phyloP scores from a whole-genome alignment of 208 protist genomes.

The Crithidia bombi region DNA sequence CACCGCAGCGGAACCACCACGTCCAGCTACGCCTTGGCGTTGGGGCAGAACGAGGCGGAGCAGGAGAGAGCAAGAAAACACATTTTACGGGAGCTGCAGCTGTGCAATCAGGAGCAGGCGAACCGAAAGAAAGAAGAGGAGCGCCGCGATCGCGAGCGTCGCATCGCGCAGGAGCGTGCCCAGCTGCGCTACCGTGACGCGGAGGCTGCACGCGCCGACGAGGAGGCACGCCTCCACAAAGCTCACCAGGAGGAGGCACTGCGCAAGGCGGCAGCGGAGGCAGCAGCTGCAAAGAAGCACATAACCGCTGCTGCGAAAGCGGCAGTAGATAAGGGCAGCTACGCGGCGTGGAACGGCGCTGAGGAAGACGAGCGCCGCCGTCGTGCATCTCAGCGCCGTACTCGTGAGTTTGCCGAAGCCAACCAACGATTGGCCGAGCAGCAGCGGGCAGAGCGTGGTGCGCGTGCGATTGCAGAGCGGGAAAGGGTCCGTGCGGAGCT shows the following conservation, averaged over 20 bases:
- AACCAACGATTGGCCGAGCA: conserved; percentile 15
- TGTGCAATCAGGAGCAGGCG: conserved; percentile 60
- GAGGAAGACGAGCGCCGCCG: conserved; percentile 29
- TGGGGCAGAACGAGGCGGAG: conserved; percentile 18
- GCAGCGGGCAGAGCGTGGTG: conserved; percentile 22
- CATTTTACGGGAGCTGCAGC: conserved; percentile 50
- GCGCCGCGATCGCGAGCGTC: conserved; percentile 18
- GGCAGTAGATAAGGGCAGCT: background rate
- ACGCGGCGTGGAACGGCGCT: conserved; percentile 5
- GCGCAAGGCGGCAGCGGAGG: conserved; percentile 18
- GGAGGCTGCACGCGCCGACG: conserved; percentile 14
- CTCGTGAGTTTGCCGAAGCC: conserved; percentile 24
- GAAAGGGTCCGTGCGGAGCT: conserved; percentile 2
- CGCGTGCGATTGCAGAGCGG: conserved; percentile 2
- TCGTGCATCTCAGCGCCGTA: conserved; percentile 4
- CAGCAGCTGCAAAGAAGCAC: background rate
- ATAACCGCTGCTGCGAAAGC: background rate
- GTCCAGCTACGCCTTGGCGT: background rate
- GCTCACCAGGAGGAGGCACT: conserved; percentile 21
- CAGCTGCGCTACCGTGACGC: conserved; percentile 23
- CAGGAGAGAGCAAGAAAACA: conserved; percentile 33
- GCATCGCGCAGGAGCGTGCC: conserved; percentile 21
- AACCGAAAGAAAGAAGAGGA: conserved; percentile 50
- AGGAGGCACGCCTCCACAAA: conserved; percentile 15
- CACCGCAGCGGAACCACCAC: background rate